These are phyloP conservation scores for Lactarius deliciosus DNA, from an alignment of 768 basidiomycete species.

Conservation along the genomic window DNA sequence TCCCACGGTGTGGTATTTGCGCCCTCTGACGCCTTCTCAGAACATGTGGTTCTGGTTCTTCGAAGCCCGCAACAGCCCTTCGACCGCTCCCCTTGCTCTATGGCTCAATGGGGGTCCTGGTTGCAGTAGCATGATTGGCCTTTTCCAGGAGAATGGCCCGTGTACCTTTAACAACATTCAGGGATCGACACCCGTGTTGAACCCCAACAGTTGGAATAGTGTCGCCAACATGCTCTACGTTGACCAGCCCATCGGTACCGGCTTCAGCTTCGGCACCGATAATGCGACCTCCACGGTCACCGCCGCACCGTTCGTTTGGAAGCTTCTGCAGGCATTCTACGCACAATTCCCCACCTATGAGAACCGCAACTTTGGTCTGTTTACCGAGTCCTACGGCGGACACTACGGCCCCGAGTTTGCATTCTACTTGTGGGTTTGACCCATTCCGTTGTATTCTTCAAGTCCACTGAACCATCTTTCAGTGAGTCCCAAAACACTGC, in stretches of 20 bases:
- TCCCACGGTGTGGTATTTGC: background rate
- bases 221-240: constrained; percentile 28
- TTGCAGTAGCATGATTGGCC: constrained; percentile 8
- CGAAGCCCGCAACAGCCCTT: constrained; percentile 11
- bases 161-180: constrained; percentile 18
- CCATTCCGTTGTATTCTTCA: background rate
- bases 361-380: constrained; percentile 45
- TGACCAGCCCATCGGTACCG: constrained; percentile 19
- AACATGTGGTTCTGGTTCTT: constrained; percentile 17
- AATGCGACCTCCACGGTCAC: background rate
- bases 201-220: constrained; percentile 17
- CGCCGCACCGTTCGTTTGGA: constrained; percentile 5
- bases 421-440: constrained; percentile 6
- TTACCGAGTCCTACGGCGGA: constrained; percentile 49
- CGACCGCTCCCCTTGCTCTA: background rate
- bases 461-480: background rate
- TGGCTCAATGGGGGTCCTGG: constrained; percentile 15
- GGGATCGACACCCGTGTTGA: constrained; percentile 10
- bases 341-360: constrained; percentile 44
- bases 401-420: constrained; percentile 33
- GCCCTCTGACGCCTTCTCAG: background rate
- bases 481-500: constrained; percentile 52
- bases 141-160: constrained; percentile 22
- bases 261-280: constrained; percentile 1
- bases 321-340: constrained; percentile 7